These are phyloP conservation scores for Melastoma malabathricum DNA, from an alignment of 345 rosid species.

Conservation along the genomic window DNA sequence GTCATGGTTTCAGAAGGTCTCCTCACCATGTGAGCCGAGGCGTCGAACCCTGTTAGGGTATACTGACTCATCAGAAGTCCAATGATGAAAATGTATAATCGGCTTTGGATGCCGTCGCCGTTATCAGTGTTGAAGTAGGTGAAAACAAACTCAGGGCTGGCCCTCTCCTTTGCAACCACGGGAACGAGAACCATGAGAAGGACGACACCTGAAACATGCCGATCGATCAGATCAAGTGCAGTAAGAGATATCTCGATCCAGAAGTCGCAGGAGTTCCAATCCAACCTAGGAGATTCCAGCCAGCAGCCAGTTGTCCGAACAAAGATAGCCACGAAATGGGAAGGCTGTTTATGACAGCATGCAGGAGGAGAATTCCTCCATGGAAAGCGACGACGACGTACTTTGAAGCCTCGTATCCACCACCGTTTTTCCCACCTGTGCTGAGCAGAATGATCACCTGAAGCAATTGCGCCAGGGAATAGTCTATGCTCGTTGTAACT, in stretches of 20 bases:
- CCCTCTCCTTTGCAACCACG: conserved; percentile 58
- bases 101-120: conserved; percentile 48
- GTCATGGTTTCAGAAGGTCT: too few relatives aligned
- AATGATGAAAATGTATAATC: conserved; percentile 61
- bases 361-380: conserved; percentile 62
- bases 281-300: conserved; percentile 61
- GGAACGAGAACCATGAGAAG: conserved; percentile 77
- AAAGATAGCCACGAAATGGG: conserved; percentile 72
- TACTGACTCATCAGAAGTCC: conserved; percentile 97
- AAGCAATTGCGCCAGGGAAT: conserved; percentile 52
- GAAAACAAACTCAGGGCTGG: conserved; percentile 79
- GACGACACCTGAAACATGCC: conserved; percentile 77
- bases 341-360: conserved; percentile 70
- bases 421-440: conserved; percentile 90
- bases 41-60: conserved; percentile 85
- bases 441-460: conserved; percentile 73
- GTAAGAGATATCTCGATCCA: too few relatives aligned
- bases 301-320: conserved; percentile 86
- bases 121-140: conserved; percentile 78
- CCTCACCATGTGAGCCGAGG: conserved; percentile 94
- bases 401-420: conserved; percentile 79
- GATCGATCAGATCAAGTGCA: too few relatives aligned
- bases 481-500: conserved; percentile 57
- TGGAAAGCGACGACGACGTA: conserved; percentile 62
- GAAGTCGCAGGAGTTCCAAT: too few relatives aligned